Evolutionary conservation across 257 asterid species (phyloP).

Genomic region (Galeopsis tetrahit): DNA sequence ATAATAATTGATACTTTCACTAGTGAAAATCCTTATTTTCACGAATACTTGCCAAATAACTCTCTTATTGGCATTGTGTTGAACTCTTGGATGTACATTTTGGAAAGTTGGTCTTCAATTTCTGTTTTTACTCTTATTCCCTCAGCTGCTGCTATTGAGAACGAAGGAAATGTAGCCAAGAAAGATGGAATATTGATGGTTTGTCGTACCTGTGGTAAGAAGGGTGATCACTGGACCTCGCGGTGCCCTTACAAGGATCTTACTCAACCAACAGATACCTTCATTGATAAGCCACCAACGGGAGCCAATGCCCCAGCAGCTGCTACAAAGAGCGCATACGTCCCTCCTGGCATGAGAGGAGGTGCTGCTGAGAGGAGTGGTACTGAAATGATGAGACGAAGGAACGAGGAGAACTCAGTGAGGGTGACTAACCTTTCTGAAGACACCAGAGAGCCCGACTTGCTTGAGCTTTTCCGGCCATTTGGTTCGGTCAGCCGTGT

Average conservation of each 20-base stretch:
- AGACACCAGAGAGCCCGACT: slow-evolving; percentile 91
- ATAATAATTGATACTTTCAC: neutral
- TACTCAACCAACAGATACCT: slow-evolving; percentile 60
- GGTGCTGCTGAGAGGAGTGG: slow-evolving; percentile 66
- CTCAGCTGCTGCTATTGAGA: slow-evolving; percentile 37
- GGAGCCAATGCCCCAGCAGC: slow-evolving; percentile 44
- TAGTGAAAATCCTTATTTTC: neutral
- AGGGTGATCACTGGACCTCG: slow-evolving; percentile 98
- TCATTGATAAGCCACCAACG: slow-evolving; percentile 67
- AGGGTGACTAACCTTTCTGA: slow-evolving; percentile 94
- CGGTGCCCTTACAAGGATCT: slow-evolving; percentile 97
- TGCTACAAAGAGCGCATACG: slow-evolving; percentile 60
- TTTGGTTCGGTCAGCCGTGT: slow-evolving; percentile 82
- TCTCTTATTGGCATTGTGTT: neutral
- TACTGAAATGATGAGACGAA: slow-evolving; percentile 73
- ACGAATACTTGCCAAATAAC: neutral
- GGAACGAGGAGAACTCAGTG: slow-evolving; percentile 90
- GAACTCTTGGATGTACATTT: neutral
- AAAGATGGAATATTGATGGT: slow-evolving; percentile 60
- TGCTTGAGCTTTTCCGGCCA: slow-evolving; percentile 86
- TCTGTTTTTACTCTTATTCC: neutral
- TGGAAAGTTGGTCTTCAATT: neutral
- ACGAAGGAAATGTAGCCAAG: too few relatives aligned
- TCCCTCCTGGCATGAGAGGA: slow-evolving; percentile 82
- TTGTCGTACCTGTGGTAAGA: slow-evolving; percentile 89